phyloP scores from a whole-genome alignment of 805 yeast genomes.

The Yarrowia osloensis region DNA sequence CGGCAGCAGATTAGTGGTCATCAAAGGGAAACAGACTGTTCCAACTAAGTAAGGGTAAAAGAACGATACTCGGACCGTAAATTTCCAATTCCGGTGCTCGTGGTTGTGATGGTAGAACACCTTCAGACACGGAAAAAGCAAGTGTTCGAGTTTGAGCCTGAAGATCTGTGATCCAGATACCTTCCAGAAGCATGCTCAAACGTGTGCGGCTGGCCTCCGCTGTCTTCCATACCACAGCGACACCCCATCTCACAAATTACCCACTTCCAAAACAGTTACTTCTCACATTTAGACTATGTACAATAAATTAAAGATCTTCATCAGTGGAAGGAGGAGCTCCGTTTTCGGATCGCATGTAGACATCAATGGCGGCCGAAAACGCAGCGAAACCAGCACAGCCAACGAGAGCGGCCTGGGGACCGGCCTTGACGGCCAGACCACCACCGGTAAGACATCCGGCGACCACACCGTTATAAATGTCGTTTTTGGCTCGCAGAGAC shows the following conservation, averaged over 20 bases:
- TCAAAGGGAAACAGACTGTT: too few species aligned
- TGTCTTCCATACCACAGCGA: too few species aligned
- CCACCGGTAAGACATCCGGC: conserved; percentile 99
- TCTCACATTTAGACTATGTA: conserved; percentile 29
- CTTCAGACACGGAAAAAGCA: too few species aligned
- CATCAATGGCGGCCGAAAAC: conserved; percentile 69
- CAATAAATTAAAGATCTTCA: conserved; percentile 53
- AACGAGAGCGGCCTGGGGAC: conserved; percentile 85
- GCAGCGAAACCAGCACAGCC: conserved; percentile 99
- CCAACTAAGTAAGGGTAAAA: too few species aligned
- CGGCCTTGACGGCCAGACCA: conserved; percentile 86
- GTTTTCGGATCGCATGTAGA: conserved; percentile 81
- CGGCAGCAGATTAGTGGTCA: too few species aligned
- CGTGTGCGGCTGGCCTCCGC: too few species aligned
- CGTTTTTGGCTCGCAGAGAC: conserved; percentile 83
- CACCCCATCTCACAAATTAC: neutral
- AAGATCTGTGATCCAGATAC: too few species aligned
- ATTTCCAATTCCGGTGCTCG: too few species aligned
- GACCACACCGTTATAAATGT: conserved; percentile 82
- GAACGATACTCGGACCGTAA: too few species aligned
- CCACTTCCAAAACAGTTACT: neutral
- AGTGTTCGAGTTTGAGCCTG: too few species aligned
- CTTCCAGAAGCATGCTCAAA: too few species aligned
- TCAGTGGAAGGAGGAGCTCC: conserved; percentile 84
- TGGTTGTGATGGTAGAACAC: too few species aligned